Conservation (phyloP, 1,284 basidiomycete species). For the Tylopilus sp. region DNA sequence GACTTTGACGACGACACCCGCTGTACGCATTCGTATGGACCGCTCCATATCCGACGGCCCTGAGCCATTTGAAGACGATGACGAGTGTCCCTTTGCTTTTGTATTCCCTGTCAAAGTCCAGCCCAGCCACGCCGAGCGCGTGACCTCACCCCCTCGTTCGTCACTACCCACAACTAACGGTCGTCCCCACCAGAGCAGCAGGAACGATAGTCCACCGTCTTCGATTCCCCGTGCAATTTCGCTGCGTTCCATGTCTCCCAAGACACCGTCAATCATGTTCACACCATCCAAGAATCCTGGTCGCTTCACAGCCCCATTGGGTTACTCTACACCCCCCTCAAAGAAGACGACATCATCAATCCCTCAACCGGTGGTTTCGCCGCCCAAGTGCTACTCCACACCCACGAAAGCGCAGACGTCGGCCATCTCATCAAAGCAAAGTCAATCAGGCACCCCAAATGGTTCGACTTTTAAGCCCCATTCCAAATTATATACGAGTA, state of each 20-base stretch:
- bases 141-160: slow-evolving; percentile 25
- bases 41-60: slow-evolving; percentile 10
- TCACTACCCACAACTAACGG: slow-evolving; percentile 7
- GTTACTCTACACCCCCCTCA: slow-evolving; percentile 41
- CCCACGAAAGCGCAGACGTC: slow-evolving; percentile 21
- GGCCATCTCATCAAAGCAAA: slow-evolving; percentile 30
- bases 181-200: slow-evolving; percentile 10
- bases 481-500: slow-evolving; percentile 46
- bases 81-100: slow-evolving; percentile 26
- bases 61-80: slow-evolving; percentile 35
- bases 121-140: slow-evolving; percentile 9
- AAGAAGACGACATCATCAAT: slow-evolving; percentile 56
- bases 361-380: slow-evolving; percentile 48
- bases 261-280: slow-evolving; percentile 25
- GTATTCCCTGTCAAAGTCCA: slow-evolving; percentile 19
- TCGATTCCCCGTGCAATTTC: slow-evolving; percentile 51
- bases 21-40: slow-evolving; percentile 9
- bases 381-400: slow-evolving; percentile 33
- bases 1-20: slow-evolving; percentile 6
- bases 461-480: slow-evolving; percentile 58
- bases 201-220: slow-evolving; percentile 41
- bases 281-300: slow-evolving; percentile 26
- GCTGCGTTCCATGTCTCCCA: slow-evolving; percentile 36
- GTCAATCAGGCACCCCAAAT: slow-evolving; percentile 40
- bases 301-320: slow-evolving; percentile 21